These are phyloP conservation scores for Biscogniauxia mediterranea DNA, from an alignment of 2,329 filamentous ascomycete genomes.

Conservation along the genomic window DNA sequence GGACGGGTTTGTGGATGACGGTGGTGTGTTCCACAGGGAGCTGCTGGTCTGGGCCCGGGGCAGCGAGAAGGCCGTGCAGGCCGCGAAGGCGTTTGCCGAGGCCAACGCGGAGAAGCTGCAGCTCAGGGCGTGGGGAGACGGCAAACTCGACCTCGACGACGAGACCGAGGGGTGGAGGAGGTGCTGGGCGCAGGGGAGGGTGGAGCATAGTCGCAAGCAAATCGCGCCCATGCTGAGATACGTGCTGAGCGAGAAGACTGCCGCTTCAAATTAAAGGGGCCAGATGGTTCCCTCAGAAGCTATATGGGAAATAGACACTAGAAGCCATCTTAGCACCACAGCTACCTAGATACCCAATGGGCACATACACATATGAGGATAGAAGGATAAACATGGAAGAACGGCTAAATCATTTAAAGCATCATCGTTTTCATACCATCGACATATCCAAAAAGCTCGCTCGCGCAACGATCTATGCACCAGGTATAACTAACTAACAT, in stretches of 20 bases:
- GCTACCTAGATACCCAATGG: too few species aligned
- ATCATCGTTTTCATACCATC: too few species aligned
- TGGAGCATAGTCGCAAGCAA: conserved; percentile 65
- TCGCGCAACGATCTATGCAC: not conserved
- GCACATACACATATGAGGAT: too few species aligned
- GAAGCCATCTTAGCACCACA: too few species aligned
- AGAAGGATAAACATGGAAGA: too few species aligned
- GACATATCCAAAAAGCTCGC: not conserved
- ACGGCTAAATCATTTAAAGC: too few species aligned
- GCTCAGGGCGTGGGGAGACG: conserved; percentile 54
- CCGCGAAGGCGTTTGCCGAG: conserved; percentile 54
- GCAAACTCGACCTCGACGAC: conserved; percentile 40
- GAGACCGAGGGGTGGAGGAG: conserved; percentile 46
- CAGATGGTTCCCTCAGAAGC: too few species aligned
- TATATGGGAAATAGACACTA: too few species aligned
- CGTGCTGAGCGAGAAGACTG: conserved; percentile 39
- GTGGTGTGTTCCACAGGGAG: conserved; percentile 61
- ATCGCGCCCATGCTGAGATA: conserved; percentile 66
- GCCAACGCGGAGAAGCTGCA: conserved; percentile 48
- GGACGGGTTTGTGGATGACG: conserved; percentile 59
- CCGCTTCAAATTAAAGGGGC: not conserved
- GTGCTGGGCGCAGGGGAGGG: conserved; percentile 65
- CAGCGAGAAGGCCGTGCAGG: conserved; percentile 46
- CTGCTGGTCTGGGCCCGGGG: conserved; percentile 62
- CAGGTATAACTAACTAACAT: not conserved